Evolutionary conservation across 345 rosid genomes (phyloP).

Genomic region (Tarenaya hassleriana): DNA sequence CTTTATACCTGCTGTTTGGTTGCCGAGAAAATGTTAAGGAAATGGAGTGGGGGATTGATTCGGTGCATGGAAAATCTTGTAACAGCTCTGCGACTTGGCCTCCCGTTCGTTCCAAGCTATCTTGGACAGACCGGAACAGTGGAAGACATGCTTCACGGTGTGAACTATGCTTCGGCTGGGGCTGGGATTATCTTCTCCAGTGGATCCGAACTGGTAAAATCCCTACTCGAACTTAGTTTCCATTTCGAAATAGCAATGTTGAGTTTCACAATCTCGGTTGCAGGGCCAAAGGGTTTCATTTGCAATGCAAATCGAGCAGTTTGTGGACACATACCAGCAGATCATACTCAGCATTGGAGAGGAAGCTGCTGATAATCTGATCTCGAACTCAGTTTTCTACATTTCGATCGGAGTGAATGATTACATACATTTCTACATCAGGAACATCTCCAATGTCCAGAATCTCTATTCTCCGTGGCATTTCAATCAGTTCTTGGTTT

Average conservation of each 20-base stretch:
- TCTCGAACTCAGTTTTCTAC: conserved; percentile 64
- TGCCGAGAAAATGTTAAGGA: conserved; percentile 5
- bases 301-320: conserved; percentile 80
- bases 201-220: conserved; percentile 70
- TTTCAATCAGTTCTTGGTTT: conserved; percentile 74
- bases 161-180: conserved; percentile 82
- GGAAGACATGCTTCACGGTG: conserved; percentile 65
- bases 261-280: neutral
- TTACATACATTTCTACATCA: conserved; percentile 83
- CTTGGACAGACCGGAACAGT: conserved; percentile 63
- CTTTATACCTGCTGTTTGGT: too few relatives aligned
- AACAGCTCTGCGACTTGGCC: conserved; percentile 64
- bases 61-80: conserved; percentile 10
- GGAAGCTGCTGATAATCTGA: conserved; percentile 38
- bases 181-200: conserved; percentile 83
- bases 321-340: conserved; percentile 69
- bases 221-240: conserved; percentile 7
- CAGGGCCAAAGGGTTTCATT: conserved; percentile 89
- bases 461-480: conserved; percentile 73
- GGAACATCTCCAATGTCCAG: conserved; percentile 64
- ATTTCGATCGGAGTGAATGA: conserved; percentile 83
- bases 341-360: conserved; percentile 62
- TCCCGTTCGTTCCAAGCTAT: conserved; percentile 83
- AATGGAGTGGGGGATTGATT: conserved; percentile 7
- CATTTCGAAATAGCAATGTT: neutral